Conservation (phyloP, 2,329 filamentous ascomycete species). For the Fusarium sp. region DNA sequence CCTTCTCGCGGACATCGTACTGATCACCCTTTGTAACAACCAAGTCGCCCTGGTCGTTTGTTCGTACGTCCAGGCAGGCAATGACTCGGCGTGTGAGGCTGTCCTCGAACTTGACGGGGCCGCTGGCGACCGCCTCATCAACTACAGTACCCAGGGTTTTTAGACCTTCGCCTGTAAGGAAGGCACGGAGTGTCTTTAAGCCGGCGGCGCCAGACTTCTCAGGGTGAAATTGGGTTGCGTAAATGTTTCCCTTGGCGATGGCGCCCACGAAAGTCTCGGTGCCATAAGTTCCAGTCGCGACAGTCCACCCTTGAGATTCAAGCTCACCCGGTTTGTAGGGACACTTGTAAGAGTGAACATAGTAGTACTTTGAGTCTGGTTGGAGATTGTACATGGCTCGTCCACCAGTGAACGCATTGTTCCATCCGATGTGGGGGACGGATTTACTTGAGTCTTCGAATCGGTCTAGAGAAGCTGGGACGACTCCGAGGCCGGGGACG, state of each 20-base stretch:
- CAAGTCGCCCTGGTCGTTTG: constrained; percentile 93
- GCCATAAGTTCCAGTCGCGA: constrained; percentile 92
- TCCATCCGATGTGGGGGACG: constrained; percentile 99
- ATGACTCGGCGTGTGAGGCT: constrained; percentile 94
- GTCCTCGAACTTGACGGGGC: constrained; percentile 54
- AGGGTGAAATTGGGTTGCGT: constrained; percentile 96
- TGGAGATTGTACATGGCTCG: constrained; percentile 78
- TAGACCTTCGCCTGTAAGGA: constrained; percentile 77
- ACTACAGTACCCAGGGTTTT: constrained; percentile 56
- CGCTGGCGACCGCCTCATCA: constrained; percentile 26
- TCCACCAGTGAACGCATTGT: constrained; percentile 77
- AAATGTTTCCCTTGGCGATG: constrained; percentile 83
- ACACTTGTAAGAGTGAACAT: constrained; percentile 93
- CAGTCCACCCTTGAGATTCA: constrained; percentile 85
- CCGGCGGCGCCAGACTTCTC: constrained; percentile 96
- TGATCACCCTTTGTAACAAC: constrained; percentile 99
- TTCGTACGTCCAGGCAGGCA: constrained; percentile 93
- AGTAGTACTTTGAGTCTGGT: constrained; percentile 94
- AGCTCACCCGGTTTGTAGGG: constrained; percentile 79
- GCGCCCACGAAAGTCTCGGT: constrained; percentile 92
- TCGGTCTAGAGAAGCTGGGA: constrained; percentile 76
- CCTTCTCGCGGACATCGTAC: constrained; percentile 96
- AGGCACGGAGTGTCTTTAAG: constrained; percentile 83
- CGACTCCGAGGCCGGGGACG: constrained; percentile 79
- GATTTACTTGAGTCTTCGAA: constrained; percentile 85